Conservation (phyloP, 208 protist genomes). For the Leishmania martiniquensis region DNA sequence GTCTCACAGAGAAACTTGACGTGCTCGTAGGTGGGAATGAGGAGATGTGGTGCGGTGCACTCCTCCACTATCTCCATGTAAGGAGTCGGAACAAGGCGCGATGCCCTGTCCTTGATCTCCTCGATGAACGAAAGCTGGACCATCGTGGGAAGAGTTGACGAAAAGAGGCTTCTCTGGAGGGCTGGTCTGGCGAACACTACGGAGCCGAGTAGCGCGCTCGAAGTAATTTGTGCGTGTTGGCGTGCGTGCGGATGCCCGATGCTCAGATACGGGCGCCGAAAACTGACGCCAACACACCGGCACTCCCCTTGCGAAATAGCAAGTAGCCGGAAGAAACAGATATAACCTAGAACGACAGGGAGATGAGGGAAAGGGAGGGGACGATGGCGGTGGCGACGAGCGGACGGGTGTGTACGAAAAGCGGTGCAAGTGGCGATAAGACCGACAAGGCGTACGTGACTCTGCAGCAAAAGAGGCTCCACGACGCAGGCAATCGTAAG, state of each 20-base stretch:
- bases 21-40: constrained; percentile 57
- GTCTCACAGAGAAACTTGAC: constrained; percentile 77
- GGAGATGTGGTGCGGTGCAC: constrained; percentile 63
- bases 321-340: not conserved
- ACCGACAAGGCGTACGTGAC: not conserved
- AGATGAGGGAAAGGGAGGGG: not conserved
- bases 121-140: constrained; percentile 79
- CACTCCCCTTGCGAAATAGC: not conserved
- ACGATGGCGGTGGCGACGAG: not conserved
- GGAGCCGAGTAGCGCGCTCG: not conserved
- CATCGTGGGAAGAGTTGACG: constrained; percentile 32
- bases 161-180: not conserved
- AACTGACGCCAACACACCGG: no score
- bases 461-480: not conserved
- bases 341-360: not conserved
- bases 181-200: not conserved
- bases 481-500: not conserved
- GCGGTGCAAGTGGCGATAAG: not conserved
- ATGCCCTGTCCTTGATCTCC: constrained; percentile 72
- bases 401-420: not conserved
- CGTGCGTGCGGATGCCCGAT: not conserved
- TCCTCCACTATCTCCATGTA: constrained; percentile 89
- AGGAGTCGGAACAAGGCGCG: constrained; percentile 66
- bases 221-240: not conserved
- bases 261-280: no score